phyloP scores from a whole-genome alignment of 2,329 filamentous ascomycete genomes.

The Neofusicoccum ribis region DNA sequence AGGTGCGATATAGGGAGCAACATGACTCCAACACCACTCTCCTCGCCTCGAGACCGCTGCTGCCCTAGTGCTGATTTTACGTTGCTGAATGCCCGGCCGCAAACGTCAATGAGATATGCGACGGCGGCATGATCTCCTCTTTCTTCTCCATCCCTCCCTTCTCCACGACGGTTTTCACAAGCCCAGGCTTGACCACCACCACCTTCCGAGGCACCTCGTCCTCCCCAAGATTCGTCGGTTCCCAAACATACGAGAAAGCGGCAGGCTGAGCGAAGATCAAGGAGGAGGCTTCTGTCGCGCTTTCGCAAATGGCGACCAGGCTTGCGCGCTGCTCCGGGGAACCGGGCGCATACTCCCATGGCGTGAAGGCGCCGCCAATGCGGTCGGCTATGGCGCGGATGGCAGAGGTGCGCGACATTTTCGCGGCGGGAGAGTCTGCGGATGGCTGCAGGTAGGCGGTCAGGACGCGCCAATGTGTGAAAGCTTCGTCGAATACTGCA shows the following conservation, averaged over 20 bases:
- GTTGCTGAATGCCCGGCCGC: background rate
- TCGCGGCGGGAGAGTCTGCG: background rate
- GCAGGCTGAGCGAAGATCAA: slow-evolving; percentile 1
- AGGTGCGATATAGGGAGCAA: no score
- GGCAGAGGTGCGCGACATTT: background rate
- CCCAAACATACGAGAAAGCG: background rate
- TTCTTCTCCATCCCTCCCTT: background rate
- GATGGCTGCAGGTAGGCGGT: slow-evolving; percentile 3
- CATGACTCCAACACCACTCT: no score
- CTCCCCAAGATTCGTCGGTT: background rate
- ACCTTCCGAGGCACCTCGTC: slow-evolving; percentile 1
- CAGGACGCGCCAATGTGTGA: slow-evolving; percentile 11
- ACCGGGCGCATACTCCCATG: slow-evolving; percentile 2
- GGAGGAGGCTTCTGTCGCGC: background rate
- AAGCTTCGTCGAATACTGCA: slow-evolving; percentile 8
- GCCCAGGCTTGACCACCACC: background rate
- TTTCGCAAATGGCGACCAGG: slow-evolving; percentile 3
- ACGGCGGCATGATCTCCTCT: background rate
- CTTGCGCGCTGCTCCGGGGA: slow-evolving; percentile 1
- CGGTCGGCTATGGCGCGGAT: slow-evolving; percentile 8
- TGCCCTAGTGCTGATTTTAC: background rate
- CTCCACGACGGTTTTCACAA: background rate
- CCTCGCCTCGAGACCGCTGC: no score
- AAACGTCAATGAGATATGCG: slow-evolving; percentile 2
- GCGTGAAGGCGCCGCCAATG: slow-evolving; percentile 5